Evolutionary conservation across 2,329 filamentous ascomycete genomes (phyloP).

Genomic region (Aspergillus sp.): DNA sequence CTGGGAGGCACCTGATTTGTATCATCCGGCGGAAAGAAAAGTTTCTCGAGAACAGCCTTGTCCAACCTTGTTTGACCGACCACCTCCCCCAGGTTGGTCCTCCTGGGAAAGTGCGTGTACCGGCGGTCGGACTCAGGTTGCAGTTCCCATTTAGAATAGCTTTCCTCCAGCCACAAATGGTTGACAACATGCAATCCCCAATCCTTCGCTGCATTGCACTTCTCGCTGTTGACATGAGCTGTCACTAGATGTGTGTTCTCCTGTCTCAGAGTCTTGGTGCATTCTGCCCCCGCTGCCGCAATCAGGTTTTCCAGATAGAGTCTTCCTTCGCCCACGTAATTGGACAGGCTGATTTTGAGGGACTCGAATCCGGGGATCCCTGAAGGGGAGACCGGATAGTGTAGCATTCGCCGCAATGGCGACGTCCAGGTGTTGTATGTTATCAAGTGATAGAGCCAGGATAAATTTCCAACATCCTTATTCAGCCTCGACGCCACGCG

Average conservation of each 20-base stretch:
- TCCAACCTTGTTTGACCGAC: slow-evolving; percentile 84
- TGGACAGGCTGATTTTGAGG: slow-evolving; percentile 79
- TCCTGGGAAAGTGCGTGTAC: slow-evolving; percentile 76
- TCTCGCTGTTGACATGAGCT: slow-evolving; percentile 80
- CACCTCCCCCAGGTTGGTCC: slow-evolving; percentile 87
- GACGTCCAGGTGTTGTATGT: slow-evolving; percentile 82
- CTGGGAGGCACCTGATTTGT: slow-evolving; percentile 8
- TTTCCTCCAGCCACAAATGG: slow-evolving; percentile 95
- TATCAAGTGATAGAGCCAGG: slow-evolving; percentile 90
- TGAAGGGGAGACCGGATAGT: slow-evolving; percentile 73
- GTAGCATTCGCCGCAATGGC: slow-evolving; percentile 69
- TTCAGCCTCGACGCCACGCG: slow-evolving; percentile 61
- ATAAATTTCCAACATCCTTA: slow-evolving; percentile 82
- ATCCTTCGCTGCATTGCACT: slow-evolving; percentile 82
- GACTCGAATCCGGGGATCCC: slow-evolving; percentile 72
- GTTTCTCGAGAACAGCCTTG: slow-evolving; percentile 59
- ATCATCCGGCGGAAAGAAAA: slow-evolving; percentile 45
- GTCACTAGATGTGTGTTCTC: slow-evolving; percentile 96
- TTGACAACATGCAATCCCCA: slow-evolving; percentile 89
- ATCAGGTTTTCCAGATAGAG: slow-evolving; percentile 91
- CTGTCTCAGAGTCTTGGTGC: slow-evolving; percentile 88
- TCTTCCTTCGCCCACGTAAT: slow-evolving; percentile 89
- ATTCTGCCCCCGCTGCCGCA: slow-evolving; percentile 71
- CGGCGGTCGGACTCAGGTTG: slow-evolving; percentile 62
- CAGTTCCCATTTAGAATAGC: slow-evolving; percentile 78